phyloP scores from a whole-genome alignment of 2,329 filamentous ascomycete genomes.

The Meredithiella fracta region DNA sequence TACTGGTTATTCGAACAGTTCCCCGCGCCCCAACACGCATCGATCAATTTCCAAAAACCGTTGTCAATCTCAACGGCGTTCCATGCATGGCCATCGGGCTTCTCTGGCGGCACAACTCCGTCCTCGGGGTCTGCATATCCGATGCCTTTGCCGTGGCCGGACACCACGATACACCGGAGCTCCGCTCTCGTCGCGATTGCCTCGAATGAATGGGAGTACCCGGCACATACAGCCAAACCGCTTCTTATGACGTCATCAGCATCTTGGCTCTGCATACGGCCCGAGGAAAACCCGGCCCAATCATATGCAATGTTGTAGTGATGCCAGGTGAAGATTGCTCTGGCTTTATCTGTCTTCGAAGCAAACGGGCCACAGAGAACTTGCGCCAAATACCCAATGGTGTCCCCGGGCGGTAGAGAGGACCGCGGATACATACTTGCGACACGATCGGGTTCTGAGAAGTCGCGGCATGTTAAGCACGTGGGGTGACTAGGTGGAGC shows the following conservation, averaged over 20 bases:
- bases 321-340: constrained; percentile 86
- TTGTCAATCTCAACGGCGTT: constrained; percentile 79
- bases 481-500: constrained; percentile 25
- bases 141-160: constrained; percentile 74
- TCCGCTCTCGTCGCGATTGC: constrained; percentile 65
- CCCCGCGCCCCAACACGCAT: constrained; percentile 87
- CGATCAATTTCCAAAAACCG: constrained; percentile 79
- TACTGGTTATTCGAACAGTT: constrained; percentile 43
- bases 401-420: constrained; percentile 47
- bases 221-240: constrained; percentile 78
- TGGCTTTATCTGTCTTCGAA: constrained; percentile 76
- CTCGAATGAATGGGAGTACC: constrained; percentile 71
- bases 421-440: constrained; percentile 61
- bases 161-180: constrained; percentile 57
- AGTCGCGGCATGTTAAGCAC: constrained; percentile 81
- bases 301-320: constrained; percentile 90
- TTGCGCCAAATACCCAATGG: constrained; percentile 58
- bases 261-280: constrained; percentile 47
- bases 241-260: constrained; percentile 57
- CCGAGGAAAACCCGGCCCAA: constrained; percentile 58
- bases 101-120: constrained; percentile 47
- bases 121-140: constrained; percentile 48
- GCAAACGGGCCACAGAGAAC: constrained; percentile 65
- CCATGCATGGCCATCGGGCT: constrained; percentile 65
- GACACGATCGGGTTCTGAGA: constrained; percentile 62